A percentile compares a stretch with the other conserved stretches of the same genome.
These are phyloP conservation scores for Plasmodium inui DNA, from an alignment of 169 alveolate genomes.

Conservation along the genomic window DNA sequence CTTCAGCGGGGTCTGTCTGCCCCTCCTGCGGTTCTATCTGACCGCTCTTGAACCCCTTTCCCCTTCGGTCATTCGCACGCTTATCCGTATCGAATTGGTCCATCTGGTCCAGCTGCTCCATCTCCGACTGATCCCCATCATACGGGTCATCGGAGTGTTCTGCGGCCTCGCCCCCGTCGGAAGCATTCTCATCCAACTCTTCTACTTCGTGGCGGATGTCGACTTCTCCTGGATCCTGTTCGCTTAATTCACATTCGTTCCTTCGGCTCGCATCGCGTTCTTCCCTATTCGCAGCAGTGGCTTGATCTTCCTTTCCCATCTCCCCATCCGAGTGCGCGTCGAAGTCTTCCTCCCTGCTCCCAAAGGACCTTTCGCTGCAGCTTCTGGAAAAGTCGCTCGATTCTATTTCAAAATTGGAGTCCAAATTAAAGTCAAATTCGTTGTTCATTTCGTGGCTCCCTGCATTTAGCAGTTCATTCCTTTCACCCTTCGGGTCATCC, in stretches of 20 bases:
- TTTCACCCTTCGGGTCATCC: not conserved
- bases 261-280: not conserved
- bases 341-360: constrained; percentile 12
- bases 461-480: not conserved
- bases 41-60: not conserved
- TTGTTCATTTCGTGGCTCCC: not conserved
- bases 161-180: not conserved
- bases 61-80: not conserved
- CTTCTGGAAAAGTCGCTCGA: constrained; percentile 68
- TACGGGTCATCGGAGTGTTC: constrained; percentile 8
- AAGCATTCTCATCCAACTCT: not conserved
- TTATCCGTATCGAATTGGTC: not conserved
- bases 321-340: constrained; percentile 23
- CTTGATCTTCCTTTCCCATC: not conserved
- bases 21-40: constrained; percentile 5
- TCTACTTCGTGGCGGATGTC: constrained; percentile 4
- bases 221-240: constrained; percentile 7
- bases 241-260: not conserved
- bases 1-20: not conserved
- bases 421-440: constrained; percentile 9
- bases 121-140: constrained; percentile 5
- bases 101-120: not conserved
- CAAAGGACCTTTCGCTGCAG: constrained; percentile 39
- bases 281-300: not conserved
- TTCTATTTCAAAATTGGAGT: constrained; percentile 64